Evolutionary conservation across 2,329 filamentous ascomycete genomes (phyloP).

Genomic region (Colletotrichum navitas): DNA sequence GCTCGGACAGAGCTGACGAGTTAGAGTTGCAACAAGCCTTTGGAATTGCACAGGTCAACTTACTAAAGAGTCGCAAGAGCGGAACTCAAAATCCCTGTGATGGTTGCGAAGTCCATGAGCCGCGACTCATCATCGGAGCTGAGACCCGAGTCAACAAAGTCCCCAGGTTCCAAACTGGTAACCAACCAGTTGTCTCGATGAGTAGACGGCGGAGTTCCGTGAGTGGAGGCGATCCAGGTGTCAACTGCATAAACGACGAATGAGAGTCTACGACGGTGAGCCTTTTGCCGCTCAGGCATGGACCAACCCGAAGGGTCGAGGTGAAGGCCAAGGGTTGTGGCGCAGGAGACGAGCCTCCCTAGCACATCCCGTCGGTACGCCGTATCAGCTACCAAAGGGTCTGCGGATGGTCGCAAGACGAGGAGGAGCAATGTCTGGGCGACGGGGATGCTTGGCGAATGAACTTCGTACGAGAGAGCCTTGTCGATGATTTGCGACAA

Average conservation of each 20-base stretch:
- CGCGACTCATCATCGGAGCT: not conserved
- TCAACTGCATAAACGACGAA: constrained; percentile 42
- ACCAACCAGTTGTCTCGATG: constrained; percentile 18
- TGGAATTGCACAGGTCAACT: not conserved
- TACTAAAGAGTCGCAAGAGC: constrained; percentile 11
- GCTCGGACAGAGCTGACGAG: not conserved
- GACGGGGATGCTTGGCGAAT: constrained; percentile 39
- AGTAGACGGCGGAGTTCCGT: constrained; percentile 41
- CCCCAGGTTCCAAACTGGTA: not conserved
- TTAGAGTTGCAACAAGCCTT: not conserved
- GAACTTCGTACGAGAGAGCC: constrained; percentile 36
- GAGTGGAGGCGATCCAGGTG: constrained; percentile 42
- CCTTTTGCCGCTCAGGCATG: constrained; percentile 35
- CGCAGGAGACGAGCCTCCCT: constrained; percentile 39
- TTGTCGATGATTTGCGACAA: constrained; percentile 41
- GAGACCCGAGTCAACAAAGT: constrained; percentile 13
- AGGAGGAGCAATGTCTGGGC: constrained; percentile 22
- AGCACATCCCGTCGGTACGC: constrained; percentile 40
- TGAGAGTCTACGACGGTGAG: constrained; percentile 40
- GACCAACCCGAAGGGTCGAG: constrained; percentile 41
- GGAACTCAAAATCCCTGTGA: not conserved
- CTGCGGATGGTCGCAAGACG: constrained; percentile 37
- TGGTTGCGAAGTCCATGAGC: not conserved
- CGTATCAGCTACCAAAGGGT: constrained; percentile 43
- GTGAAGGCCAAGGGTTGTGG: constrained; percentile 43